Evolutionary conservation across 345 rosid species (phyloP), one percentile per base, ranked within the genome.

Genomic region (Balakata baccata): DNA sequence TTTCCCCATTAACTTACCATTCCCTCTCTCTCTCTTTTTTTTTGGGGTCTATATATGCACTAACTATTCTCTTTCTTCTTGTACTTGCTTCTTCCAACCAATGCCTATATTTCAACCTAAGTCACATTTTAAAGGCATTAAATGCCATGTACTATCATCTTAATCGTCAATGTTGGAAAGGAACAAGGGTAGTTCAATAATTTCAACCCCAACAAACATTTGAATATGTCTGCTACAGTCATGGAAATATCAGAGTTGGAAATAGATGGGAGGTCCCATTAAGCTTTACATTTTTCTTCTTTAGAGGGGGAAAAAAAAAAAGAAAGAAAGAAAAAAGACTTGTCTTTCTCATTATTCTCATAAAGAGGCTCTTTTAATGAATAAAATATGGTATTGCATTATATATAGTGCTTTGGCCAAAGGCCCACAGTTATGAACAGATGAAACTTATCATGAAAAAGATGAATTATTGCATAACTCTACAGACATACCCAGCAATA

Each of bases 371-470:
- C 64, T 38, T 46, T 77, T 29, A 2, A 29, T 29, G 34, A 29
- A 29, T 29, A 29, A 29, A 29, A 29, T 2, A 29, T 29, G 34
- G 34, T 29, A 29, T 29, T 29, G 77, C 74, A 70, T 60, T 80
- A 81, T 16, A 7, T 20, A 64, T 46, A 25, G 75, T 74, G 57
- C 51, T 60, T 46, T 46, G 16, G 14, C 22, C 34, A 20, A 73
- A 74, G 81, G 78, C 83, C 84, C 86, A 85, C 85, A 47, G 5
- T 73, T 61, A 68, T 75, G 72, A 66, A 63, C 64, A 70, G 82
- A 73, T 67, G 79, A 77, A 72, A 75, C 66, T 71, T 75, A 78
- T 82, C 78, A 74, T 76, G 58, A 11, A 38, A 74, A 29, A 29
- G 45, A 74, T 78, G 82, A 62, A 67, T 76, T 71, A 58, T 75